phyloP scores from a whole-genome alignment of 805 yeast genomes.

The Komagataella pastoris region DNA sequence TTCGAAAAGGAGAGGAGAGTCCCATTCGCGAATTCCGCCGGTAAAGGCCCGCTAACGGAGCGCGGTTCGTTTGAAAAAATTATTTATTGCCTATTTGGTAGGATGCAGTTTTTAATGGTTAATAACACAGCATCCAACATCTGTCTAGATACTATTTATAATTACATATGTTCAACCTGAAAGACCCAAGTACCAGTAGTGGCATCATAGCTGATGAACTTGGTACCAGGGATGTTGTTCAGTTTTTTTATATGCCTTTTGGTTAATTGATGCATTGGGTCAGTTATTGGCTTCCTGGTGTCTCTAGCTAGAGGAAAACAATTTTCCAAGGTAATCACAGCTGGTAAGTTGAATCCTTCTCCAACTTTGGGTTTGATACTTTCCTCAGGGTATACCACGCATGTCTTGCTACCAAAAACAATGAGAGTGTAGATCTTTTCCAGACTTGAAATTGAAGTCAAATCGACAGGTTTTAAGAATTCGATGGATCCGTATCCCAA shows the following conservation, averaged over 20 bases:
- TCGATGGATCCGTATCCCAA: slow-evolving; percentile 64
- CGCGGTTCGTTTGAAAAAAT: not conserved
- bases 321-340: slow-evolving; percentile 58
- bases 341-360: slow-evolving; percentile 73
- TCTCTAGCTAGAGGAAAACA: slow-evolving; percentile 73
- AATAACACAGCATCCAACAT: not conserved
- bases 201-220: slow-evolving; percentile 69
- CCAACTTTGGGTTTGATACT: slow-evolving; percentile 49
- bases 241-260: slow-evolving; percentile 56
- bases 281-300: slow-evolving; percentile 60
- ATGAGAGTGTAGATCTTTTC: slow-evolving; percentile 54
- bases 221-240: slow-evolving; percentile 41
- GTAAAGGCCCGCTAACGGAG: not conserved
- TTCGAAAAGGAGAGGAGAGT: not conserved
- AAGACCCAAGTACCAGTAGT: slow-evolving; percentile 63
- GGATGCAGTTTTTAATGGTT: not conserved
- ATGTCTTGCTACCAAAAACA: slow-evolving; percentile 47
- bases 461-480: slow-evolving; percentile 73
- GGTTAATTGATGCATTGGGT: slow-evolving; percentile 62
- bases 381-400: slow-evolving; percentile 64
- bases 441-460: slow-evolving; percentile 49
- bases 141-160: not conserved
- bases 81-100: not conserved
- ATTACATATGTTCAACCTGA: slow-evolving; percentile 26
- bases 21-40: not conserved